Base-by-base conservation (phyloP, 192 early-diverging fungal species). In the Coemansia sp. region DNA sequence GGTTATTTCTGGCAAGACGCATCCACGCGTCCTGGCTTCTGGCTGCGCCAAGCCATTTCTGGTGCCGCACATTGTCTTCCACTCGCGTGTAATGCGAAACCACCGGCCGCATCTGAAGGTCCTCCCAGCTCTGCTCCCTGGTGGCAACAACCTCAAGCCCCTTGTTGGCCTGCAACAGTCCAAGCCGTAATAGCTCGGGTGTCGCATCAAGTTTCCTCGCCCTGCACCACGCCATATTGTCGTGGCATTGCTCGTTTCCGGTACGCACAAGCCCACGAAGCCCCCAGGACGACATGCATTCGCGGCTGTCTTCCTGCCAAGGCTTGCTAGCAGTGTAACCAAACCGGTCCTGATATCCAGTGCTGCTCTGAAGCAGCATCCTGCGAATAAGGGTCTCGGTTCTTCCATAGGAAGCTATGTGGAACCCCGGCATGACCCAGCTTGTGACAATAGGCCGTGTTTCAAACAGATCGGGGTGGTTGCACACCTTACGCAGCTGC, bases 401-500 rank as follows among this genome's bases (percentile, higher is more conserved):
- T 72, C 8, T 83, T 78, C 72, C 85, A 75, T 69, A 93, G 76
- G 47, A 83, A 41, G 77, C 90, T 74, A 56, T 82, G 77, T 40
- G 82, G 68, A 65, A 86, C 85, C 62, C 90, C 78, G 42, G 87
- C 84, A 65, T 87, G 82, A 52, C 90, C 88, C 57, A 91, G 79
- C 73, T 93, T n/a, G 73, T 81, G 51, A 68, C 67, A 18, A 81
- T 69, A 0, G 78, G 90, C 9, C 89, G 89, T 68, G 91, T 88
- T 32, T 92, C 87, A 75, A 96, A 95, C 18, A 98, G 84, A 71
- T 93, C 97, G 8, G 96, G 95, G 66, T 99, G 95, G 76, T 99
- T 98, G 54, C 91, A 89, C 11, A 92, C 94, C 72, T 98, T 98
- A 83, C 95, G 95, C 45, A 99, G 85, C 84, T 98, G 93, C 89